Percentiles rank a stretch among this genome's conserved stretches.
These are phyloP conservation scores for Ostreobium quekettii DNA, from an alignment of 139 green algal species.

Conservation along the genomic window DNA sequence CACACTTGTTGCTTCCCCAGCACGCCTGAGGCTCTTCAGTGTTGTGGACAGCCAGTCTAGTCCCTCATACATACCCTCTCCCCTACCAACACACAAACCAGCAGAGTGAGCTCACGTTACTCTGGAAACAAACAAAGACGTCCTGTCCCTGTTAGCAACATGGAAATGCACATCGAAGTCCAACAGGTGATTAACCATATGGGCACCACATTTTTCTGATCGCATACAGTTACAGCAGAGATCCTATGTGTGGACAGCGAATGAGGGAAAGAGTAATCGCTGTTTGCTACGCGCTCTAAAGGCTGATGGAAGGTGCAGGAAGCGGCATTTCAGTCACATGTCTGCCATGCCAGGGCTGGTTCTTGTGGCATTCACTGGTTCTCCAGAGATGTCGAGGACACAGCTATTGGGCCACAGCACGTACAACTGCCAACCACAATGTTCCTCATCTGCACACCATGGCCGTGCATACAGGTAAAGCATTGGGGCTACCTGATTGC, in stretches of 20 bases:
- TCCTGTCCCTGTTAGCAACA: background rate
- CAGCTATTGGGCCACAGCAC: conserved; percentile 1
- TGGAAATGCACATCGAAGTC: background rate
- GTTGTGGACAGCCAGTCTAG: conserved; percentile 72
- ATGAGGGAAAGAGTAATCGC: too few species aligned
- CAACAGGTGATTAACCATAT: background rate
- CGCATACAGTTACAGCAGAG: background rate
- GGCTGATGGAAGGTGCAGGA: too few species aligned
- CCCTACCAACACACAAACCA: conserved; percentile 23
- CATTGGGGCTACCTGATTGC: conserved; percentile 42
- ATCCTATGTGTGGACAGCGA: background rate
- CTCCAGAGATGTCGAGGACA: background rate
- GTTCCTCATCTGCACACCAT: background rate
- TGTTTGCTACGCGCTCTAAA: too few species aligned
- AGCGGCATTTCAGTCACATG: too few species aligned
- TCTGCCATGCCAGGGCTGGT: too few species aligned
- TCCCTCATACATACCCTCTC: conserved; percentile 92
- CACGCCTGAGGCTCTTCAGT: conserved; percentile 7
- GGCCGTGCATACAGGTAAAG: background rate
- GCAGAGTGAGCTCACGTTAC: background rate
- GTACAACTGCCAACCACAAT: too few species aligned
- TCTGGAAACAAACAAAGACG: background rate
- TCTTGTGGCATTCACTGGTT: background rate
- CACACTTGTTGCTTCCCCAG: background rate
- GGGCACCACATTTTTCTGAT: background rate